A percentile compares a stretch with the other conserved stretches of the same genome.
Evolutionary conservation across 352 stramenopile genomes (phyloP).

Genomic region (Globisporangium uncinulatum): DNA sequence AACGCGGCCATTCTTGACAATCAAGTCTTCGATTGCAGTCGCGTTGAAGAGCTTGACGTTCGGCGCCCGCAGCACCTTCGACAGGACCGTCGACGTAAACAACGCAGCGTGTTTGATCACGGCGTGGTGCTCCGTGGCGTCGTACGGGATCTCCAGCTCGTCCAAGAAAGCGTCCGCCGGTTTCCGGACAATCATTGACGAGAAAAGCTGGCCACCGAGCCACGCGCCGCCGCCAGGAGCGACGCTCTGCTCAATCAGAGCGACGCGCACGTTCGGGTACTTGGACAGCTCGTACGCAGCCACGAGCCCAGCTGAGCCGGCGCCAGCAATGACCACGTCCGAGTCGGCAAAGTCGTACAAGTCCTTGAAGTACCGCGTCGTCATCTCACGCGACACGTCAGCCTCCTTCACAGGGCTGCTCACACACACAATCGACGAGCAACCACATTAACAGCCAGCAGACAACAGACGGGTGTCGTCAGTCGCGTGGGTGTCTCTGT

Average conservation of each 20-base stretch:
- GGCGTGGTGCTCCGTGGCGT: conserved; percentile 56
- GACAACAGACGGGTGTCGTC: not conserved
- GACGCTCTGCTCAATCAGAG: conserved; percentile 59
- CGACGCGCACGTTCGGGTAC: conserved; percentile 48
- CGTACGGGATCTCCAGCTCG: conserved; percentile 64
- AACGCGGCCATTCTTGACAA: conserved; percentile 58
- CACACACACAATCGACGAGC: conserved; percentile 5
- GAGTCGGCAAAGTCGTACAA: conserved; percentile 69
- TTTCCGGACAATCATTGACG: conserved; percentile 67
- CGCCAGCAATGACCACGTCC: conserved; percentile 59
- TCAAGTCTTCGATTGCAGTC: conserved; percentile 63
- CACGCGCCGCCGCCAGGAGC: conserved; percentile 48
- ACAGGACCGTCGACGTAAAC: conserved; percentile 64
- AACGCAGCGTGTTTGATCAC: conserved; percentile 61
- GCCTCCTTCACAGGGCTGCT: conserved; percentile 55
- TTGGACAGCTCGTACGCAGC: conserved; percentile 62
- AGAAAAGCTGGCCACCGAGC: conserved; percentile 61
- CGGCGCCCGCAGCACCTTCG: conserved; percentile 43
- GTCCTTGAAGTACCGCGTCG: conserved; percentile 69
- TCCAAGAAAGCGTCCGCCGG: conserved; percentile 52
- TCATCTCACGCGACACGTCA: conserved; percentile 65
- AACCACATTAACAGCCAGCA: not conserved
- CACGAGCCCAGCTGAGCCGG: conserved; percentile 49
- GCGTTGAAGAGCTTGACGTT: conserved; percentile 75
- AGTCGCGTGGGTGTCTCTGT: too few species aligned